These are phyloP conservation scores for Debaryomycetaceae sp. DNA, from an alignment of 1,139 yeast species.

Conservation along the genomic window DNA sequence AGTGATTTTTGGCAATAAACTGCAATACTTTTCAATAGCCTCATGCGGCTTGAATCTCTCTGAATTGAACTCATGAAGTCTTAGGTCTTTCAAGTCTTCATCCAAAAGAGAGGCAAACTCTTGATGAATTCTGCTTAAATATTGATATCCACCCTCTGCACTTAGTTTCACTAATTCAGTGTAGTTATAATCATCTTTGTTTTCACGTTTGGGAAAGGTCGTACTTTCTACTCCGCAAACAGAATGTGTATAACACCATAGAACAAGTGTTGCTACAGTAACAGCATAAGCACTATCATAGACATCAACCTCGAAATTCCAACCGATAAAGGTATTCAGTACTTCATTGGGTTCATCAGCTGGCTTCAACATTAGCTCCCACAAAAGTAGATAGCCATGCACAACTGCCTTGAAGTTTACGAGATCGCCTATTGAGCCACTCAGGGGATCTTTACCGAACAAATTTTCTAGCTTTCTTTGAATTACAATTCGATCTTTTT, in stretches of 20 bases:
- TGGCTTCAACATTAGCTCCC: conserved; percentile 59
- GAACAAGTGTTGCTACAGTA: conserved; percentile 44
- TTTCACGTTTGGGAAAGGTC: conserved; percentile 17
- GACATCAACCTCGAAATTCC: conserved; percentile 31
- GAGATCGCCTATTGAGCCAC: conserved; percentile 27
- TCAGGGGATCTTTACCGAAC: conserved; percentile 33
- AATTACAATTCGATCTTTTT: conserved; percentile 51
- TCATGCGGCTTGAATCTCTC: conserved; percentile 28
- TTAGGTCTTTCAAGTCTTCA: conserved; percentile 19
- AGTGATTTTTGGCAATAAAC: conserved; percentile 37
- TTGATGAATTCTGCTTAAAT: conserved; percentile 31
- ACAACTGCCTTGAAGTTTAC: conserved; percentile 46
- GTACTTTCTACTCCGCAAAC: conserved; percentile 39
- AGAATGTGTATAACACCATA: conserved; percentile 46
- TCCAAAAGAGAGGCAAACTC: conserved; percentile 21
- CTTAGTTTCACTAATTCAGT: conserved; percentile 20
- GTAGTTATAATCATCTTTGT: conserved; percentile 10
- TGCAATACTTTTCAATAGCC: conserved; percentile 36
- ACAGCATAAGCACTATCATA: conserved; percentile 40
- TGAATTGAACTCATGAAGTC: conserved; percentile 24
- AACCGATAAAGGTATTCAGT: conserved; percentile 19
- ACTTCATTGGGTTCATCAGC: conserved; percentile 10
- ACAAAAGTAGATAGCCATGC: conserved; percentile 59
- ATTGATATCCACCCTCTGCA: conserved; percentile 40
- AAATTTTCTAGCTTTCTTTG: conserved; percentile 47